phyloP scores from a whole-genome alignment of 352 stramenopile genomes.

The Aphanomyces cochlioides region DNA sequence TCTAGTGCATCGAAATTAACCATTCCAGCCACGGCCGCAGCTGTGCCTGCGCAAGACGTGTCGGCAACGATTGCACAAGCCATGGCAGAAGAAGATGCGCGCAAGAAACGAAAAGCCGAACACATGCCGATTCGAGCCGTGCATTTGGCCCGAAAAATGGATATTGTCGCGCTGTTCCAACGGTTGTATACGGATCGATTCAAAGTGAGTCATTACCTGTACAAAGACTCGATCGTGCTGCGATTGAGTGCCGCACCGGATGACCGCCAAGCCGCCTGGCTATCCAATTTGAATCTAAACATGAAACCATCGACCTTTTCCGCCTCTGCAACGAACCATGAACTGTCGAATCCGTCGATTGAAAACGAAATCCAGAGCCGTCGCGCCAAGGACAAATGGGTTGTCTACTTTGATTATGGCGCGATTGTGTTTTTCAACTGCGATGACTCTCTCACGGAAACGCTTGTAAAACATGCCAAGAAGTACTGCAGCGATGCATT shows the following conservation, averaged over 20 bases:
- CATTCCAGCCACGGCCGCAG: background rate
- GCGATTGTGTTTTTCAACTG: slow-evolving; percentile 92
- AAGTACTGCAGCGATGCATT: slow-evolving; percentile 74
- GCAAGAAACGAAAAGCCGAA: slow-evolving; percentile 31
- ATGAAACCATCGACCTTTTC: slow-evolving; percentile 24
- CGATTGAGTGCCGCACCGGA: slow-evolving; percentile 45
- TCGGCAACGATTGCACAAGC: slow-evolving; percentile 23
- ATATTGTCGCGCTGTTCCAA: slow-evolving; percentile 81
- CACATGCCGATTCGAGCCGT: slow-evolving; percentile 82
- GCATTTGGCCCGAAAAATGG: slow-evolving; percentile 80
- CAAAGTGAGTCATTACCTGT: slow-evolving; percentile 74
- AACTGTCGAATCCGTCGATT: background rate
- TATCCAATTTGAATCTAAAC: slow-evolving; percentile 16
- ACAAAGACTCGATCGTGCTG: slow-evolving; percentile 80
- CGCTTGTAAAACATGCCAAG: slow-evolving; percentile 70
- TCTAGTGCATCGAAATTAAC: slow-evolving; percentile 13
- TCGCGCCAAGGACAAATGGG: slow-evolving; percentile 87
- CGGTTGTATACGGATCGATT: slow-evolving; percentile 83
- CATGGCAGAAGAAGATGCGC: slow-evolving; percentile 15
- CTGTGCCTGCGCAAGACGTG: slow-evolving; percentile 11
- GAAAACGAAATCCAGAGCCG: slow-evolving; percentile 53
- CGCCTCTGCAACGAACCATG: slow-evolving; percentile 13
- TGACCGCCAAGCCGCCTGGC: slow-evolving; percentile 1
- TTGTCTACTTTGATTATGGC: slow-evolving; percentile 91
- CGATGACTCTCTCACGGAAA: slow-evolving; percentile 67